These are phyloP conservation scores for Chaetoscypha palmicola DNA, from an alignment of 2,329 filamentous ascomycete genomes.

Conservation along the genomic window DNA sequence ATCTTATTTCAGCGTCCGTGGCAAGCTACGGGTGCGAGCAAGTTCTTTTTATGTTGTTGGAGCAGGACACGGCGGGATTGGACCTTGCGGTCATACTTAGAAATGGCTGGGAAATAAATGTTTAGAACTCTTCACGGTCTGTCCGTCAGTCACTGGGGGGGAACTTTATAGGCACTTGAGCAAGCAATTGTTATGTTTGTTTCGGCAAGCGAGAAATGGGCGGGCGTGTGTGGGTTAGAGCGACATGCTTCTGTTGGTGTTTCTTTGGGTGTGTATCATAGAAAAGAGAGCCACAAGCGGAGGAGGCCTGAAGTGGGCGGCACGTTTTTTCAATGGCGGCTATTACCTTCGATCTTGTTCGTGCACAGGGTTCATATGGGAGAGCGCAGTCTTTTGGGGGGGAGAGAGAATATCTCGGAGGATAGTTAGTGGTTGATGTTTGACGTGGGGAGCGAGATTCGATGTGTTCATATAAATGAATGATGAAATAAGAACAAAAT, in stretches of 20 bases:
- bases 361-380: slow-evolving; percentile 15
- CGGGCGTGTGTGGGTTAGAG: background rate
- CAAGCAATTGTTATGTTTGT: slow-evolving; percentile 4
- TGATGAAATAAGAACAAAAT: too few relatives aligned
- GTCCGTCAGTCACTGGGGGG: background rate
- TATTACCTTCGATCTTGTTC: slow-evolving; percentile 23
- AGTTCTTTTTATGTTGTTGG: background rate
- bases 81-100: background rate
- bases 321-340: slow-evolving; percentile 20
- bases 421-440: too few relatives aligned
- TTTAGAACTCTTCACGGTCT: background rate
- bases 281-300: background rate
- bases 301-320: background rate
- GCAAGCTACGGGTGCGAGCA: too few relatives aligned
- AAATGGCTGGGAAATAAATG: background rate
- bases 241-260: background rate
- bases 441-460: too few relatives aligned
- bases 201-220: background rate
- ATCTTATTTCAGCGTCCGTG: slow-evolving; percentile 4
- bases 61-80: background rate
- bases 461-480: too few relatives aligned
- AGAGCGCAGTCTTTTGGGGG: slow-evolving; percentile 32
- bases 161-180: background rate
- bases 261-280: background rate
- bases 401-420: too few relatives aligned